Base-by-base conservation (phyloP, 331 rosid species). In the Pyrus hybrid region DNA sequence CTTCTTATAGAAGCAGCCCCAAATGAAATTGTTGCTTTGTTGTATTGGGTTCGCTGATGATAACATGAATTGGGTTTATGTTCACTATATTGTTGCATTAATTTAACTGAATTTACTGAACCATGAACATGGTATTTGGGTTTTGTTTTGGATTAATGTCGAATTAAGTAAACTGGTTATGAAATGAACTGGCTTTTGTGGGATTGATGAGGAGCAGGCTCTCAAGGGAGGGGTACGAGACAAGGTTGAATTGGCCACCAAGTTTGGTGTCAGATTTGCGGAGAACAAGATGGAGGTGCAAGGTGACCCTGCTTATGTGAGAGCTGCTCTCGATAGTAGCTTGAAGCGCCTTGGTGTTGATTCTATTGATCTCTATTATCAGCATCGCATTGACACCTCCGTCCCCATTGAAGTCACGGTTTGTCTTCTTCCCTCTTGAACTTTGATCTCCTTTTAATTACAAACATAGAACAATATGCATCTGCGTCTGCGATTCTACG, bases 331-430 rank as follows among this genome's bases (percentile, higher is more conserved):
- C 67, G 96, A 92, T 75, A 84, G 61, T 0, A 92, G 96, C 80
- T 83, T 90, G 86, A 82, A 87, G 76, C 80, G 90, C 5, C 87
- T 92, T 6, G 84, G 70, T 2, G 45, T 90, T 2, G 69, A 82
- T 80, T 88, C 20, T 45, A 81, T 90, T 17, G 91, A 92, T 85
- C 96, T 92, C 70, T 90, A 92, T 63, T 90, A 87, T 75, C 87
- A 84, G 64, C 97, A 88, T 71, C 86, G 93, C 4, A 37, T 90
- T 54, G 93, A 92, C 67, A 82, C 83, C 41, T 86, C 85, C 35
- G 60, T 90, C 33, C 93, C 96, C 4, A 82, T 86, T 61, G 97
- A 89, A 88, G 83, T 89, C 89, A 88, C 97, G 85, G 96, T 89
- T 78, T 0, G 76, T 73, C 26, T 41, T 58, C 22, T 76, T 11